Base-by-base conservation (phyloP, 2,329 filamentous ascomycete genomes). In the Aspergillus sp. region DNA sequence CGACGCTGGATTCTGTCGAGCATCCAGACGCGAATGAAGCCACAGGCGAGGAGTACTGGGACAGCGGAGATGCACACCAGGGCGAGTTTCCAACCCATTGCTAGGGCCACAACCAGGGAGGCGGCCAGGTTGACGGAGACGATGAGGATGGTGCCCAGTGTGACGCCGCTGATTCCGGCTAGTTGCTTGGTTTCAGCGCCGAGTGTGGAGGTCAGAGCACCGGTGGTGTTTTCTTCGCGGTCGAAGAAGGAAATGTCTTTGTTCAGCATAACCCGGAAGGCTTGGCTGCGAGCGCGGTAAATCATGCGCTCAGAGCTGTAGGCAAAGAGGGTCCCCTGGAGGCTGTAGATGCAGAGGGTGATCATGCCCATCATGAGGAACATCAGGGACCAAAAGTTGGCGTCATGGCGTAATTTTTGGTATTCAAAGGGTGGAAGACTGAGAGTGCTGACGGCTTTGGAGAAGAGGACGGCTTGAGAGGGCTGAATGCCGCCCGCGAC, bases 331-430 rank as follows among this genome's bases (percentile, higher is more conserved):
- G 89, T 69, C 50, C 91, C 91, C 70, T 93, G 89, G 2, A 79
- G 73, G 30, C 82, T 73, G 69, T 89, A 91, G 3, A 88, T 80
- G 45, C 92, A 71, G 60, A 95, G 84, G 69, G 89, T 85, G 5
- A 90, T 85, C 56, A 91, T 71, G 0, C 87, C 91, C 48, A 97
- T 81, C 87, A 95, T 92, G 65, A 92, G 83, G 74, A 89, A 96
- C 91, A 96, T 96, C 67, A 87, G 80, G 59, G 86, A 88, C 91
- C 91, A 96, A 76, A 96, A 96, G 70, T 91, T 86, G 25, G 89
- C 87, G 60, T 92, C 84, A 38, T 83, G 80, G 65, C 87, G 85
- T 53, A 94, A 81, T 51, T 85, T 74, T 32, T 74, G 73, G 47
- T 81, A 85, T 71, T 82, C 81, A 39, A 67, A 74, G 7, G 79